Evolutionary conservation across 768 basidiomycete species (phyloP), one percentile per base, ranked within the genome.

Genomic region (Cubamyces sp.): DNA sequence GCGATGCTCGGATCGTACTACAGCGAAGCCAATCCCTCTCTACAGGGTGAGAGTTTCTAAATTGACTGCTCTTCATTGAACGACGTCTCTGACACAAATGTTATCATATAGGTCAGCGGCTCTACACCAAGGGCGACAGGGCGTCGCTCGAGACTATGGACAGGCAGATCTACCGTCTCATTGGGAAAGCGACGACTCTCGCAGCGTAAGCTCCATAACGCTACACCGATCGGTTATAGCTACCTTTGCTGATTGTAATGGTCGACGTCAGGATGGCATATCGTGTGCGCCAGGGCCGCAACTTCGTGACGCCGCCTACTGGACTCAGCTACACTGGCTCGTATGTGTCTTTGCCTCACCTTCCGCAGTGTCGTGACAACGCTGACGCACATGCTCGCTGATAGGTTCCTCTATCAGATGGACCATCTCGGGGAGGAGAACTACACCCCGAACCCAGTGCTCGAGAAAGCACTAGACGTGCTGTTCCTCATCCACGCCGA

Each of bases 1-100:
- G 86, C 94, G 7, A 94, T 95, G 69, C 76, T 96, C 21, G 93
- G 94, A 4, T 92, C 91, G 6, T 92, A 92, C 72, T 94, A 94
- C 70, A 78, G 82, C 67, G 92, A 94, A 69, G 92, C 92, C 5
- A 96, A 96, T 73, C 94, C 94, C 12, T 91, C 92, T 6, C 74
- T 96, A 6, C 87, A 87, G 79, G 94, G 93, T 82, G 69, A 66
- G 71, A 73, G 47, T 12, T 16, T 18, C 19, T 7, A 8, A 19
- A 34, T 21, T 41, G 26, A 6, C 16, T 15, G 34, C 14, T 40
- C 25, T 19, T 3, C 1, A 14, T 34, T 60, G 15, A 18, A 42
- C 18, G 8, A 25, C 6, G 12, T 55, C 15, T 4, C 28, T 37
- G 18, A 15, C 16, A 41, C 46, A 23, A n/a, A 2, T 59, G 18